Evolutionary conservation across 129 eudicot species (phyloP), one percentile per base, ranked within the genome.

Genomic region (Tanacetum coccineum): DNA sequence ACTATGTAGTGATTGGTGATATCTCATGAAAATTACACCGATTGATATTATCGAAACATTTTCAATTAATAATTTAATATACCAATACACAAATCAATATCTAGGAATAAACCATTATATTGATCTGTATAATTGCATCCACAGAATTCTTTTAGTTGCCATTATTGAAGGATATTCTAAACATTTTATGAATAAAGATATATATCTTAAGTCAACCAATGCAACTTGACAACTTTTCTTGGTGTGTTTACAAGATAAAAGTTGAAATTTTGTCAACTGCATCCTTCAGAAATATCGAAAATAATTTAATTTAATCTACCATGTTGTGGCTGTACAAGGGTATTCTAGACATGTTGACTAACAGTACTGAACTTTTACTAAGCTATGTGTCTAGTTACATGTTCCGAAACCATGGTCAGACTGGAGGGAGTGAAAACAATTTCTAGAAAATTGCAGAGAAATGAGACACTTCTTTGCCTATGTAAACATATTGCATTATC

Each of bases 131-230:
- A 17, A 11, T 20, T 13, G 18, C 18, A 13, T 49, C 20, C 20
- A 66, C 30, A 26, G 36, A 36, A 36, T n/a, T 60, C 47, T 26
- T 14, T 15, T 66, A 9, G 25, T 66, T 51, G 32, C 51, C 50
- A 15, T 32, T 67, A 11, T 32, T 51, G 60, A 63, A 36, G 20
- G 61, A 9, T 18, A 17, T 52, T 28, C 4, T 9, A 17, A 67
- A 63, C 53, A 19, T 20, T 30, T 21, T 1, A 15, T 52, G 36
- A 28, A 11, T 15, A 50, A 2, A 67, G 22, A 36, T 26, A 51
- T 67, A 52, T 30, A 26, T 50, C 61, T 3, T 28, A 67, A 22
- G 72, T 52, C 49, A 67, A 67, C 21, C 46, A 51, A 9, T 67
- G 61, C 46, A 67, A 52, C 72, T 67, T 67, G 15, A 36, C 25